phyloP scores from a whole-genome alignment of 192 early-diverging fungal genomes.

The Entomortierella beljakovae region DNA sequence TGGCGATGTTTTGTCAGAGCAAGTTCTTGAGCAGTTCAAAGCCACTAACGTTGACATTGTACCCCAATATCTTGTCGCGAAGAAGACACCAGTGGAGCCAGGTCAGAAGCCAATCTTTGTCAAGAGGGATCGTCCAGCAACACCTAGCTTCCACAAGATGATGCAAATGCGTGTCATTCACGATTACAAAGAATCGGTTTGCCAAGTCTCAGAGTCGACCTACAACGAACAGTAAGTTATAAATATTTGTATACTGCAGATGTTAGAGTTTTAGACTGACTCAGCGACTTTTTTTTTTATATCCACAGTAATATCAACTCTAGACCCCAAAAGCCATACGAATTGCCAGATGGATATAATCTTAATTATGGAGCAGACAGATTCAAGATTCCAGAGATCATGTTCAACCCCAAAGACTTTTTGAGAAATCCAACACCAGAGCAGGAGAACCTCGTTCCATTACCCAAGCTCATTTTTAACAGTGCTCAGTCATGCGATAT shows the following conservation, averaged over 20 bases:
- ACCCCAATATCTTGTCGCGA: conserved; percentile 87
- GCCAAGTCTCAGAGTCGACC: conserved; percentile 81
- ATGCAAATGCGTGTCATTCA: conserved; percentile 82
- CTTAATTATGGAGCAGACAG: conserved; percentile 81
- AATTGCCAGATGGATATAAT: conserved; percentile 97
- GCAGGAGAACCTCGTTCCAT: conserved; percentile 61
- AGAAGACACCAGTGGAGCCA: conserved; percentile 80
- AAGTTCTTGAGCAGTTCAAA: conserved; percentile 72
- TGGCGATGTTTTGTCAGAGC: conserved; percentile 85
- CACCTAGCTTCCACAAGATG: conserved; percentile 75
- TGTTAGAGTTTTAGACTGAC: not conserved
- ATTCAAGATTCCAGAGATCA: conserved; percentile 84
- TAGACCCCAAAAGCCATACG: conserved; percentile 87
- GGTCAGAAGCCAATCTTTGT: conserved; percentile 70
- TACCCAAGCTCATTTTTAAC: conserved; percentile 80
- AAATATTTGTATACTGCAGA: not conserved
- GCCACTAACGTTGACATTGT: conserved; percentile 73
- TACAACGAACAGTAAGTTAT: conserved; percentile 77
- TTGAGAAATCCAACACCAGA: conserved; percentile 56
- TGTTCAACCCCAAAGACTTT: conserved; percentile 85
- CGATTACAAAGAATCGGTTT: conserved; percentile 96
- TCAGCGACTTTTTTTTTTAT: not conserved
- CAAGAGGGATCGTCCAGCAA: conserved; percentile 68
- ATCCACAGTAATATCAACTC: conserved; percentile 57
- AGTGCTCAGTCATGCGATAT: conserved; percentile 84